phyloP scores from a whole-genome alignment of 1,139 yeast species.

The Hemisphaericaspora lyxosophila region DNA sequence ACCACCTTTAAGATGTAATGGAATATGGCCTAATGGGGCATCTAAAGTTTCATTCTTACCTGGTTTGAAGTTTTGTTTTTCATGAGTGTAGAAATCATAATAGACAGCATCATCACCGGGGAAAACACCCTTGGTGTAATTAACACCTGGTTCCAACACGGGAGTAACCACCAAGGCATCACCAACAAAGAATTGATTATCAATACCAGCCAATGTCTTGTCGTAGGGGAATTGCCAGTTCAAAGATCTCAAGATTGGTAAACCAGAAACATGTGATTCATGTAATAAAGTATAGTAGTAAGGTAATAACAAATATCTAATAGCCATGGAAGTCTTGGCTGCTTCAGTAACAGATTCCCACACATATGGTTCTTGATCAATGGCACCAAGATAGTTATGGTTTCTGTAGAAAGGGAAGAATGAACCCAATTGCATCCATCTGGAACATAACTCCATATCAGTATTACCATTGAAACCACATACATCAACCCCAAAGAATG shows the following conservation, averaged over 20 bases:
- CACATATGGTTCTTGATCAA: constrained; percentile 23
- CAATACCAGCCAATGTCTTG: constrained; percentile 16
- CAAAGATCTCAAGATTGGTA: constrained; percentile 22
- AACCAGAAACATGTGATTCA: constrained; percentile 22
- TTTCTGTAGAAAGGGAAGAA: constrained; percentile 27
- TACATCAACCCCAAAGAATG: constrained; percentile 25
- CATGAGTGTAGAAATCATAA: constrained; percentile 34
- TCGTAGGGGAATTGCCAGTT: constrained; percentile 23
- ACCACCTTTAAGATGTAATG: constrained; percentile 23
- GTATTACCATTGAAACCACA: constrained; percentile 25
- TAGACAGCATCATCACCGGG: constrained; percentile 27
- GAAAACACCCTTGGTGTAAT: constrained; percentile 25
- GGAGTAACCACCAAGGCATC: constrained; percentile 26
- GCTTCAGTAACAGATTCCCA: constrained; percentile 23
- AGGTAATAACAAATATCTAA: constrained; percentile 23
- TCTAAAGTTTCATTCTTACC: constrained; percentile 22
- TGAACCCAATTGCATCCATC: constrained; percentile 27
- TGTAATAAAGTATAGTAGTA: constrained; percentile 23
- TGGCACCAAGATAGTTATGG: constrained; percentile 22
- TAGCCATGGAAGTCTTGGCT: constrained; percentile 19
- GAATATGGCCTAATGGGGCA: constrained; percentile 26
- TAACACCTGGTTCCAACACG: constrained; percentile 22
- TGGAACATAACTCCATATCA: constrained; percentile 23
- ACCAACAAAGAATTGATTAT: constrained; percentile 25
- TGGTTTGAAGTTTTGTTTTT: constrained; percentile 18